Conservation (phyloP, 176 grass and related monocot species). For the Juncus effusus region DNA sequence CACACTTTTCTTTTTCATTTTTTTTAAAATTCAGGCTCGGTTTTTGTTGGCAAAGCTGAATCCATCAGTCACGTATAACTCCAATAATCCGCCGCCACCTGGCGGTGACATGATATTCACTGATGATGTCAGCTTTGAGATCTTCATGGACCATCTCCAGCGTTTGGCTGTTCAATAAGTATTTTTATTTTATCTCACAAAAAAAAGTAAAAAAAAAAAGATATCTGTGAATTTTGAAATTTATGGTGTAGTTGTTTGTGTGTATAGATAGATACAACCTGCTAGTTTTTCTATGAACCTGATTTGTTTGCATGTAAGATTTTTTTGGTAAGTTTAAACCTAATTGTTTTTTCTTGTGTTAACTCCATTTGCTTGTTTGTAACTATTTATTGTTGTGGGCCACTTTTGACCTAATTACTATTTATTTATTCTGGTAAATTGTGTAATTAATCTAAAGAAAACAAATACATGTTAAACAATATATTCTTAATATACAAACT, state of each 20-base stretch:
- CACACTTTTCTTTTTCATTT: too few relatives aligned
- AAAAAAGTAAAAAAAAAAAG: not conserved
- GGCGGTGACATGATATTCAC: conserved; percentile 92
- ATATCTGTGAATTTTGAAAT: not conserved
- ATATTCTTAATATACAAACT: too few relatives aligned
- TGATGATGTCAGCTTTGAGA: conserved; percentile 86
- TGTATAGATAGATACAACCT: conserved; percentile 8
- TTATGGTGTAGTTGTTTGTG: conserved; percentile 1
- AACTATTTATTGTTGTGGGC: too few relatives aligned
- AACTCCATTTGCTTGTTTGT: too few relatives aligned
- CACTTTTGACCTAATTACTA: too few relatives aligned
- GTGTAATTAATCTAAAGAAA: too few relatives aligned
- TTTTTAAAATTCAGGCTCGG: conserved; percentile 52
- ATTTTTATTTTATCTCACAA: not conserved
- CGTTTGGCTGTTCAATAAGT: conserved; percentile 68
- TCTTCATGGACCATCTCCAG: conserved; percentile 95
- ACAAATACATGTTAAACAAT: too few relatives aligned
- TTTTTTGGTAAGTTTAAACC: too few relatives aligned
- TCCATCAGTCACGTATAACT: conserved; percentile 78
- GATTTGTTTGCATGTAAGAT: not conserved
- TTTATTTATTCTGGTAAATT: too few relatives aligned
- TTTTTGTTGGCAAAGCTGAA: conserved; percentile 92
- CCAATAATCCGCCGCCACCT: conserved; percentile 48
- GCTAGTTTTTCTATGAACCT: not conserved
- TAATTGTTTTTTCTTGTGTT: not conserved